Conservation (phyloP, 2,329 filamentous ascomycete species). For the Cyphellophora attinorum region DNA sequence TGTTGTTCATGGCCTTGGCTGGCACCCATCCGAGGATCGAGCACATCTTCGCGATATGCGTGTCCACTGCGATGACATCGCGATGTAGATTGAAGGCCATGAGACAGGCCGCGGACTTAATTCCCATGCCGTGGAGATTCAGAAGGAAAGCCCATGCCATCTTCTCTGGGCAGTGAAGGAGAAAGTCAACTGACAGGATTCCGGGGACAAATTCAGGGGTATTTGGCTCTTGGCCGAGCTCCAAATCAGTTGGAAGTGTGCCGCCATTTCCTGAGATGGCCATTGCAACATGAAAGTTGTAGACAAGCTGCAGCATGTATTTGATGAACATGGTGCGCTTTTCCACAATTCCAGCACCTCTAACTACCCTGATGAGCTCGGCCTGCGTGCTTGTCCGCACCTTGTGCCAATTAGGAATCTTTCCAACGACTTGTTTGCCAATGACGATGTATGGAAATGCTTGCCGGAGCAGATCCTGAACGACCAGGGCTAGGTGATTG, state of each 20-base stretch:
- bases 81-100: slow-evolving; percentile 54
- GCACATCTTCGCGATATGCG: slow-evolving; percentile 54
- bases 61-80: slow-evolving; percentile 56
- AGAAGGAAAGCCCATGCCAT: slow-evolving; percentile 13
- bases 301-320: too few species aligned
- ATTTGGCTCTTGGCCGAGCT: slow-evolving; percentile 8
- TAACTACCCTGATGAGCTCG: slow-evolving; percentile 4
- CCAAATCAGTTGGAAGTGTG: slow-evolving; percentile 1
- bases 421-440: slow-evolving; percentile 11
- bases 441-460: slow-evolving; percentile 14
- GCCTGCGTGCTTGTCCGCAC: slow-evolving; percentile 10
- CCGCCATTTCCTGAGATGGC: slow-evolving; percentile 3
- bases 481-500: slow-evolving; percentile 14
- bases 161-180: slow-evolving; percentile 13
- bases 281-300: slow-evolving; percentile 6
- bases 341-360: not conserved
- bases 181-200: slow-evolving; percentile 17
- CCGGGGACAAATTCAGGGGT: slow-evolving; percentile 16
- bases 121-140: slow-evolving; percentile 45
- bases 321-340: slow-evolving; percentile 3
- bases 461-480: slow-evolving; percentile 11
- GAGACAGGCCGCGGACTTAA: slow-evolving; percentile 56
- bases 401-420: slow-evolving; percentile 16
- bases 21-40: slow-evolving; percentile 51
- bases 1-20: not conserved